Base-by-base conservation (phyloP, 306 rosid genomes). In the Aeschynomene evenia region DNA sequence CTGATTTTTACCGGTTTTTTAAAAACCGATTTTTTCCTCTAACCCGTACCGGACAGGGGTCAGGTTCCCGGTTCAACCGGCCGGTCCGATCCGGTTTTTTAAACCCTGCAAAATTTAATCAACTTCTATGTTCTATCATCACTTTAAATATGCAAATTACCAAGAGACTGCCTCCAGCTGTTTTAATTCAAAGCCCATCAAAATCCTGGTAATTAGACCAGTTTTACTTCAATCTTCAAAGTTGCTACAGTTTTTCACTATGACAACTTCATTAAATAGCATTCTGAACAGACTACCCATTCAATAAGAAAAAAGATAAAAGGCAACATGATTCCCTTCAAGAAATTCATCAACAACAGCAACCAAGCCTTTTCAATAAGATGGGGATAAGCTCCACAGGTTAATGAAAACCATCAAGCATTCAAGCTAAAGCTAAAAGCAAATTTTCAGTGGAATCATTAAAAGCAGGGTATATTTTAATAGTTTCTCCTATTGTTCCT, bases 271-370 rank as follows among this genome's bases (percentile, higher is more conserved):
- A 52, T 19, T 23, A 58, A 60, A 50, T 59, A 60, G 50, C 22
- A 68, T 26, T 15, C 69, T 15, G 20, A 50, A 40, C 59, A 36
- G 56, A 24, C 26, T 60, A 23, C 46, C 52, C 63, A 36, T 14
- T 37, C 58, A 68, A 29, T 42, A 28, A 5, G 5, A 28, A 42
- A 24, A 76, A 50, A 60, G 26, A 58, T n/a, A 40, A 69, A 49
- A 69, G 19, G 7, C 72, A 62, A 22, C n/a, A 14, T 74, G 2
- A 48, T 26, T 13, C 69, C 3, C 29, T 5, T 10, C 34, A 42
- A 57, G 20, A 24, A 42, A 74, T 36, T 16, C 50, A 21, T 20
- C 15, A 31, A 3, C 21, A 2, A 28, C 5, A 50, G 36, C 50
- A 51, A 50, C 24, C 23, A 48, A 48, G 14, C 45, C 16, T 22